These are phyloP conservation scores for Ophioceras dolichostomum DNA, from an alignment of 2,329 filamentous ascomycete genomes.

Conservation along the genomic window DNA sequence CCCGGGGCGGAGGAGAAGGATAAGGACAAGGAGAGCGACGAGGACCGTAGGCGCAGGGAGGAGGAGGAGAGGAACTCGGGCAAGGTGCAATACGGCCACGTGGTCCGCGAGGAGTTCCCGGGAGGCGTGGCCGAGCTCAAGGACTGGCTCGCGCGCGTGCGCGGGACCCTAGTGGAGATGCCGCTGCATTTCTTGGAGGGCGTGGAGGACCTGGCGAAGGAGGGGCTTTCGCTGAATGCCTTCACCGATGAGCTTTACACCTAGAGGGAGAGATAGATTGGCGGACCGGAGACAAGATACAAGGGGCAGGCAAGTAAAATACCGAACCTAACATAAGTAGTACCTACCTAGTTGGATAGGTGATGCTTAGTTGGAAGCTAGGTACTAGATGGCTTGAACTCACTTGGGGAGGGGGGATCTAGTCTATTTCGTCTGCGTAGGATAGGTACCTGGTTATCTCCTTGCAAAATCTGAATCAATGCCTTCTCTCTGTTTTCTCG, in stretches of 20 bases:
- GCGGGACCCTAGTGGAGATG: slow-evolving; percentile 77
- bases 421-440: too few relatives aligned
- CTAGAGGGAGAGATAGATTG: too few relatives aligned
- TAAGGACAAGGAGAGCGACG: slow-evolving; percentile 23
- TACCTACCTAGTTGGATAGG: too few relatives aligned
- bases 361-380: too few relatives aligned
- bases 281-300: too few relatives aligned
- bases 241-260: slow-evolving; percentile 66
- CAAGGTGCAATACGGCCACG: slow-evolving; percentile 74
- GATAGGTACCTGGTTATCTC: too few relatives aligned
- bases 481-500: too few relatives aligned
- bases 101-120: slow-evolving; percentile 67
- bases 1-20: slow-evolving; percentile 30
- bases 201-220: slow-evolving; percentile 71
- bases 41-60: slow-evolving; percentile 22
- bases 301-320: too few relatives aligned
- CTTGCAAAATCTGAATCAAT: too few relatives aligned
- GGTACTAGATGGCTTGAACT: too few relatives aligned
- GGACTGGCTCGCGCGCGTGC: slow-evolving; percentile 51
- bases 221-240: slow-evolving; percentile 60
- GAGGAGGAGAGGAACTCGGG: slow-evolving; percentile 34
- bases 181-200: slow-evolving; percentile 76
- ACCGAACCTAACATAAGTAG: too few relatives aligned
- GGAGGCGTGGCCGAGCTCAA: slow-evolving; percentile 60
- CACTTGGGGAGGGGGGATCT: too few relatives aligned